Evolutionary conservation across 2,329 filamentous ascomycete species (phyloP).

Genomic region (Lasiodiplodia sp.): DNA sequence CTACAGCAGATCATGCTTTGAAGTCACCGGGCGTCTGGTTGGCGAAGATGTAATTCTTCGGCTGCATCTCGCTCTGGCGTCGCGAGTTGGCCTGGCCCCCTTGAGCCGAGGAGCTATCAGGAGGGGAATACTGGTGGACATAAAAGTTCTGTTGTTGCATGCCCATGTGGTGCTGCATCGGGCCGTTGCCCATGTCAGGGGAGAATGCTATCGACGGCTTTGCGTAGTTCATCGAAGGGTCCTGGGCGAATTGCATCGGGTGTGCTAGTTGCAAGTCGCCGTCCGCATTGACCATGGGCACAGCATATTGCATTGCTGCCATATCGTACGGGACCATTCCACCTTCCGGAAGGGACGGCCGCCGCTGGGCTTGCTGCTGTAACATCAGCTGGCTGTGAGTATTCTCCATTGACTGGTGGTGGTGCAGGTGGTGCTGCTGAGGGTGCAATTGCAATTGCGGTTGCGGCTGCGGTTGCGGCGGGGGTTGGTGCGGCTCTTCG

Average conservation of each 20-base stretch:
- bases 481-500: constrained; percentile 40
- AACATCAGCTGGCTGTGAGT: constrained; percentile 11
- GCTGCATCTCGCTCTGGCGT: constrained; percentile 38
- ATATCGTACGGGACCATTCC: constrained; percentile 26
- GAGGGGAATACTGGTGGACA: constrained; percentile 57
- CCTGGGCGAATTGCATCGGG: constrained; percentile 31
- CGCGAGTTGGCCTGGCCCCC: constrained; percentile 34
- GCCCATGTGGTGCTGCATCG: constrained; percentile 23
- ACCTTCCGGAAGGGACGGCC: constrained; percentile 33
- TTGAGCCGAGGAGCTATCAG: constrained; percentile 32
- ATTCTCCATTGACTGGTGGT: constrained; percentile 21
- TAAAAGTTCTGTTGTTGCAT: constrained; percentile 49
- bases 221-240: constrained; percentile 19
- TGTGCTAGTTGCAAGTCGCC: constrained; percentile 32
- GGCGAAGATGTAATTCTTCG: constrained; percentile 57
- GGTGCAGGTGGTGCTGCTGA: constrained; percentile 17
- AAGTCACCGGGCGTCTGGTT: constrained; percentile 56
- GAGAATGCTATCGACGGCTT: constrained; percentile 12
- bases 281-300: constrained; percentile 34
- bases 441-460: not conserved
- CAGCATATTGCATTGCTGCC: constrained; percentile 30
- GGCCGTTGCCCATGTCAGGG: constrained; percentile 8
- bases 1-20: constrained; percentile 33
- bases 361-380: constrained; percentile 16
- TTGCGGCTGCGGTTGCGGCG: not conserved